Conservation (phyloP, 1,284 basidiomycete species). For the Leccinum huronense region DNA sequence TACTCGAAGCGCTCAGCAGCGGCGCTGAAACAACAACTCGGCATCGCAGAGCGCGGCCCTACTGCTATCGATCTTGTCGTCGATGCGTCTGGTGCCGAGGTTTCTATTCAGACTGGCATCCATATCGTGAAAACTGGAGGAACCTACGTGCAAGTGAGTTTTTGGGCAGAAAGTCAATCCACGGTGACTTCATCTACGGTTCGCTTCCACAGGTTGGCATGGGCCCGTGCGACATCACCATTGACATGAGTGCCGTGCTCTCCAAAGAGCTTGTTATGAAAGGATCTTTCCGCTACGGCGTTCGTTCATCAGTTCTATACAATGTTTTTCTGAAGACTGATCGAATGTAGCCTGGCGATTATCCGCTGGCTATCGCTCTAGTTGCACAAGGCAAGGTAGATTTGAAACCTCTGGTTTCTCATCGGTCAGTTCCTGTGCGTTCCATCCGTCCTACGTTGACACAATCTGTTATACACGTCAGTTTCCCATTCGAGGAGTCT, state of each 20-base stretch:
- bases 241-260: constrained; percentile 62
- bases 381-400: constrained; percentile 79
- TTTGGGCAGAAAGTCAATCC: neutral
- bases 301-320: constrained; percentile 37
- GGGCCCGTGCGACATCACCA: constrained; percentile 61
- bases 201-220: constrained; percentile 61
- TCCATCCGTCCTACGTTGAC: constrained; percentile 3
- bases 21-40: constrained; percentile 55
- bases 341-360: constrained; percentile 68
- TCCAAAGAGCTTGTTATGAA: constrained; percentile 80
- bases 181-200: constrained; percentile 6
- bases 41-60: constrained; percentile 58
- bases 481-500: constrained; percentile 75
- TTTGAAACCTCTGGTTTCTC: constrained; percentile 86
- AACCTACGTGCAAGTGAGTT: constrained; percentile 61
- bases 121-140: constrained; percentile 73
- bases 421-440: constrained; percentile 52
- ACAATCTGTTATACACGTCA: constrained; percentile 24
- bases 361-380: constrained; percentile 81
- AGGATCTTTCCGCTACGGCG: constrained; percentile 87
- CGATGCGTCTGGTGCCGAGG: constrained; percentile 88
- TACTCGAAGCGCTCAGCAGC: constrained; percentile 72
- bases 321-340: constrained; percentile 7
- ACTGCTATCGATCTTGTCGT: constrained; percentile 69
- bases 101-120: constrained; percentile 82